Conservation (phyloP, 108 stramenopile genomes). For the Cyclostephanos invisitatus region DNA sequence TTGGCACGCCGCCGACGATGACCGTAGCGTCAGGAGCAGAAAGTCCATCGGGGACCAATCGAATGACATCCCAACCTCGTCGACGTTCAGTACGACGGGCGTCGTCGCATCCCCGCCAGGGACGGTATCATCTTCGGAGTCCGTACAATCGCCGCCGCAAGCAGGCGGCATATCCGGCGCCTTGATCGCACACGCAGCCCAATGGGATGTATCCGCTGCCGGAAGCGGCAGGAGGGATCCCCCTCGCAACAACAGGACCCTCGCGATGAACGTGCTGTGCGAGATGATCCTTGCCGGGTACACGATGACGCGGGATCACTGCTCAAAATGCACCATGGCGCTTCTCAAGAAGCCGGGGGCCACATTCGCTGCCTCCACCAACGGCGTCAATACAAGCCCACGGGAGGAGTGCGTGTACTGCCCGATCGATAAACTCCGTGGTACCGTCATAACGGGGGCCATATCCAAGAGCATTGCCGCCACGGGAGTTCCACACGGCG, state of each 20-base stretch:
- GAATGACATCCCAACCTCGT: neutral
- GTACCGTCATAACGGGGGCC: slow-evolving; percentile 9
- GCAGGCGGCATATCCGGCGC: neutral
- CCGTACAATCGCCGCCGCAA: neutral
- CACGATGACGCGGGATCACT: slow-evolving; percentile 30
- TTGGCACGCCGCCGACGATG: neutral
- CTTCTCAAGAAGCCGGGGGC: neutral
- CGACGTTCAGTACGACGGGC: neutral
- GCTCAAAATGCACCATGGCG: slow-evolving; percentile 16
- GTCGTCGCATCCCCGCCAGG: neutral
- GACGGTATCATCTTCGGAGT: neutral
- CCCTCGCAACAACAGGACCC: neutral
- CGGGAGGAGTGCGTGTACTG: slow-evolving; percentile 34
- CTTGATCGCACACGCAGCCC: neutral
- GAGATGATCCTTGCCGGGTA: slow-evolving; percentile 34
- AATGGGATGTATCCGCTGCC: neutral
- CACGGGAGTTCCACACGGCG: slow-evolving; percentile 13
- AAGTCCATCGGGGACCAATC: neutral
- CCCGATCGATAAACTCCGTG: slow-evolving; percentile 34
- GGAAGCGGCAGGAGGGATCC: neutral
- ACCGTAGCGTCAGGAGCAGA: neutral
- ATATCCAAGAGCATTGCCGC: slow-evolving; percentile 26
- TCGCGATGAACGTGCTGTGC: slow-evolving; percentile 29
- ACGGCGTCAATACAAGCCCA: neutral
- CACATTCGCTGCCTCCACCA: neutral